Evolutionary conservation across 108 stramenopile species (phyloP).

Genomic region (Bacterosira constricta): DNA sequence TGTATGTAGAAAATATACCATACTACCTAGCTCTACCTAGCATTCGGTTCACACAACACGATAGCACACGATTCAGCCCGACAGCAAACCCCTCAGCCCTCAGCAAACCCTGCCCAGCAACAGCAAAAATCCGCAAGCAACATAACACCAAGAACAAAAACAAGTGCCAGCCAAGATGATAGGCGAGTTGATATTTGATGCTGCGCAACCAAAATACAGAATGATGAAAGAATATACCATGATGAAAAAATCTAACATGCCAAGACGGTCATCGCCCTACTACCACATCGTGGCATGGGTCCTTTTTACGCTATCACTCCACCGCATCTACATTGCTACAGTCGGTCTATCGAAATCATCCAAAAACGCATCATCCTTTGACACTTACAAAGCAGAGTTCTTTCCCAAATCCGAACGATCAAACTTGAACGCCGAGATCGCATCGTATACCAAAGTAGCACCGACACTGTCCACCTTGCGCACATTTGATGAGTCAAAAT

Average conservation of each 20-base stretch:
- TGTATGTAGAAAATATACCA: no score
- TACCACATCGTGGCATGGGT: constrained; percentile 7
- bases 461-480: constrained; percentile 6
- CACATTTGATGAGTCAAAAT: neutral
- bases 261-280: neutral
- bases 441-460: neutral
- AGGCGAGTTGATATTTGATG: no score
- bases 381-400: constrained; percentile 26
- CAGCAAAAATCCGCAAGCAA: no score
- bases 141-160: no score
- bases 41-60: no score
- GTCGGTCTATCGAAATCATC: neutral
- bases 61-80: no score
- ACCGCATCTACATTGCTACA: constrained; percentile 8
- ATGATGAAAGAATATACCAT: neutral
- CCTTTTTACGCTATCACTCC: constrained; percentile 17
- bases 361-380: neutral
- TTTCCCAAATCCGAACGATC: constrained; percentile 4
- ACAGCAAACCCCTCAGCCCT: no score
- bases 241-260: neutral
- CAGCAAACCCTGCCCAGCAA: no score
- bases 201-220: no score
- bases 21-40: no score
- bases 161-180: no score
- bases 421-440: neutral